Percentiles rank a stretch among this genome's conserved stretches.
phyloP scores from a whole-genome alignment of 192 early-diverging fungal genomes.

The Kappamyces sp. region DNA sequence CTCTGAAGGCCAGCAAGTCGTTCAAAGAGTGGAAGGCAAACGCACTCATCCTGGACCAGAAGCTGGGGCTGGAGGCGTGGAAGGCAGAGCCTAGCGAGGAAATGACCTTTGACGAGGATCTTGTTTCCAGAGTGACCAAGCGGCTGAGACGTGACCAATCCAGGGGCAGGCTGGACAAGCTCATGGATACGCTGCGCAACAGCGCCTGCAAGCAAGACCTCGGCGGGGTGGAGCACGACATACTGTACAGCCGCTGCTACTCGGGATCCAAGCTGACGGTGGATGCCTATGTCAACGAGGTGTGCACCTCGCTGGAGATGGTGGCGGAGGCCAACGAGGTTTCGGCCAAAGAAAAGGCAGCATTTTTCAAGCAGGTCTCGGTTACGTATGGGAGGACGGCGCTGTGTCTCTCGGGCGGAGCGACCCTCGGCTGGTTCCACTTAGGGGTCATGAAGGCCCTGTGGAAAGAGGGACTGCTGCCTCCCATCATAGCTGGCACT shows the following conservation, averaged over 20 bases:
- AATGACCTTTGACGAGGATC: constrained; percentile 1
- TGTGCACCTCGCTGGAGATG: constrained; percentile 21
- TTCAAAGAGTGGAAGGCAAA: constrained; percentile 9
- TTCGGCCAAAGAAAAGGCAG: constrained; percentile 44
- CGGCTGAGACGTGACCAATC: neutral
- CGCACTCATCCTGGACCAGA: constrained; percentile 5
- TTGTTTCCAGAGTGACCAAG: constrained; percentile 11
- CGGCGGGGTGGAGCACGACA: constrained; percentile 68
- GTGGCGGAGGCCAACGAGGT: constrained; percentile 24
- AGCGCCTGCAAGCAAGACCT: constrained; percentile 69
- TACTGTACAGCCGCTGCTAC: constrained; percentile 67
- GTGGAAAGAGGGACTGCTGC: constrained; percentile 60
- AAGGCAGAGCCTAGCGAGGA: neutral
- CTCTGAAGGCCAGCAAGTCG: too few species aligned
- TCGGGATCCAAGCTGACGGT: constrained; percentile 68
- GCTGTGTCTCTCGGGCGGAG: constrained; percentile 75
- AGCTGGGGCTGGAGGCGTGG: constrained; percentile 7
- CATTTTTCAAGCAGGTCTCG: constrained; percentile 56
- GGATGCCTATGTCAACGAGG: constrained; percentile 65
- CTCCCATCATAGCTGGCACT: constrained; percentile 74
- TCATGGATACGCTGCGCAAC: neutral
- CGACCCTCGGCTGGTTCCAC: constrained; percentile 46
- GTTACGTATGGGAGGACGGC: constrained; percentile 70
- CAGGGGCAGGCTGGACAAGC: neutral
- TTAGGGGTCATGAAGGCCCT: constrained; percentile 68